Conservation (phyloP, 768 basidiomycete genomes). For the Agaricus blazei region DNA sequence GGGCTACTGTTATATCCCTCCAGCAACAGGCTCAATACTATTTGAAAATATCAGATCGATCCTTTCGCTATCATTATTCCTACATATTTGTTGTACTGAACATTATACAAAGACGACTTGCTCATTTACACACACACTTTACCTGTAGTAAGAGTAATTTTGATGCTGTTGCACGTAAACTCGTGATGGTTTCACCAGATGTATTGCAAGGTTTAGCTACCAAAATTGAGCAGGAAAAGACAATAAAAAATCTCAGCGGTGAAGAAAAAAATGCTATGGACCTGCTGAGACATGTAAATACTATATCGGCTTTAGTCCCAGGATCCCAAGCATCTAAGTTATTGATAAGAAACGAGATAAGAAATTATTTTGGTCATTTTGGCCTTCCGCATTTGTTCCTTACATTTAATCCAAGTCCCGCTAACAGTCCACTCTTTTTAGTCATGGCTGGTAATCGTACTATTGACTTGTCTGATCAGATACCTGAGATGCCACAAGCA, state of each 20-base stretch:
- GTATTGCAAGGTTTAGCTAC: conserved; percentile 20
- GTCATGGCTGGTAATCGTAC: no score
- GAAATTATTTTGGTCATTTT: conserved; percentile 23
- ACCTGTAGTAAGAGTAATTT: conserved; percentile 23
- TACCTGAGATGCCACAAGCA: no score
- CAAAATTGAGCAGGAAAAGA: conserved; percentile 15
- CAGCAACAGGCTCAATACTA: conserved; percentile 29
- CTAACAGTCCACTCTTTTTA: conserved; percentile 35
- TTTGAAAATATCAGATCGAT: conserved; percentile 21
- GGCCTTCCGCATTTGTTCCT: conserved; percentile 24
- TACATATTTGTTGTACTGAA: conserved; percentile 39
- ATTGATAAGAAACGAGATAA: conserved; percentile 31
- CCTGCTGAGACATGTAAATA: conserved; percentile 17
- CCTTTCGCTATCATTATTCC: conserved; percentile 33
- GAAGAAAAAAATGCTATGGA: conserved; percentile 25
- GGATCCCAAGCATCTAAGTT: conserved; percentile 25
- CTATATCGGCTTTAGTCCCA: conserved; percentile 15
- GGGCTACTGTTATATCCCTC: conserved; percentile 19
- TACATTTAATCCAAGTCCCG: conserved; percentile 40
- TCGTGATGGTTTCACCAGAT: conserved; percentile 20
- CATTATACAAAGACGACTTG: conserved; percentile 28
- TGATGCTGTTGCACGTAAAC: conserved; percentile 17
- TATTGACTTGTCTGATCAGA: no score
- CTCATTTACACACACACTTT: conserved; percentile 26
- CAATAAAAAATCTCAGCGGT: conserved; percentile 8